These are phyloP conservation scores for Penicillium chermesinum DNA, from an alignment of 495 filamentous ascomycete genomes.

Conservation along the genomic window DNA sequence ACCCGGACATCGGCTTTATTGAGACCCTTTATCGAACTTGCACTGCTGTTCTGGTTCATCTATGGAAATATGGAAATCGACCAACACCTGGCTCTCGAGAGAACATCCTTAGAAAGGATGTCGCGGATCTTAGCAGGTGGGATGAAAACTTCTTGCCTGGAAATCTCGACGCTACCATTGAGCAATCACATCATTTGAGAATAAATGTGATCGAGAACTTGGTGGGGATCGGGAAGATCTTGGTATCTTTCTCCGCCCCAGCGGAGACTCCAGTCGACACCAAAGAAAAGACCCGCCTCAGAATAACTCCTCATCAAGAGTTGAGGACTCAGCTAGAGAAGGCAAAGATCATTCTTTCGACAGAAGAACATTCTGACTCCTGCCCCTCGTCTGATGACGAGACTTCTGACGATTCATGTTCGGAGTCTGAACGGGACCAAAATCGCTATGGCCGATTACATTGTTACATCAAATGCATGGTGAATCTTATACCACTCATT, in stretches of 20 bases:
- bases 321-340: neutral
- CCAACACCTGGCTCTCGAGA: neutral
- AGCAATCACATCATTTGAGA: neutral
- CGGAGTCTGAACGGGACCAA: neutral
- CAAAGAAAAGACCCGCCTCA: neutral
- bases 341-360: neutral
- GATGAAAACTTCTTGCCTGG: neutral
- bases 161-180: neutral
- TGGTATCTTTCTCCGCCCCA: neutral
- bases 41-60: constrained; percentile 1
- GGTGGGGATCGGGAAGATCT: neutral
- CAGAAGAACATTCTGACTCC: neutral
- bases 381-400: neutral
- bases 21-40: neutral
- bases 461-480: neutral
- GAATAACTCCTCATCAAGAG: neutral
- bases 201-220: neutral
- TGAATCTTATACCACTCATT: neutral
- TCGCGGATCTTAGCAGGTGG: neutral
- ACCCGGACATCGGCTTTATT: neutral
- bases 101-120: neutral
- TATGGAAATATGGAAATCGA: neutral
- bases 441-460: neutral
- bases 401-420: neutral
- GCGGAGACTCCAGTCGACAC: neutral